Evolutionary conservation across 2,329 filamentous ascomycete genomes (phyloP).

Genomic region (Cercospora sp.): DNA sequence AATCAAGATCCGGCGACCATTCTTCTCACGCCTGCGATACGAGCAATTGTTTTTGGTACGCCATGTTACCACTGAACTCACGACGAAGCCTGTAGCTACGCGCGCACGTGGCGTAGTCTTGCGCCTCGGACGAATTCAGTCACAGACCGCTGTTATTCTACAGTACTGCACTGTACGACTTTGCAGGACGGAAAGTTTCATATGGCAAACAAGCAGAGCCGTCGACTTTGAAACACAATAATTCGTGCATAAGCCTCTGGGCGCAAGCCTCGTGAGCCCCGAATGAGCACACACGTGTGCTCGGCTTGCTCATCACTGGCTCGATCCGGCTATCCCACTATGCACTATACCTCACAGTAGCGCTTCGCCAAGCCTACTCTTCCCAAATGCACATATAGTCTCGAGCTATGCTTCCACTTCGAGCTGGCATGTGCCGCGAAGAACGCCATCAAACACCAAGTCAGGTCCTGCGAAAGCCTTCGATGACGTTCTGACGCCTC

Average conservation of each 20-base stretch:
- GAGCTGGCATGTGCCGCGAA: neutral
- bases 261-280: neutral
- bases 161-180: neutral
- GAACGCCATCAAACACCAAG: neutral
- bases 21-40: neutral
- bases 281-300: neutral
- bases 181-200: neutral
- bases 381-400: neutral
- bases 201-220: neutral
- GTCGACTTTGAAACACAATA: neutral
- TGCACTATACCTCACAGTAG: neutral
- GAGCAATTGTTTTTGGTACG: neutral
- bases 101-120: neutral
- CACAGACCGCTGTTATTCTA: neutral
- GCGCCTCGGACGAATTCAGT: neutral
- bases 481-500: neutral
- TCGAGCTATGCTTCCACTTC: neutral
- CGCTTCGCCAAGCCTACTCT: neutral
- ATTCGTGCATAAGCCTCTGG: neutral
- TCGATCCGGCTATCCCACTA: neutral
- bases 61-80: neutral
- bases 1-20: neutral
- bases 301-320: neutral
- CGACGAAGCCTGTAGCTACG: neutral
- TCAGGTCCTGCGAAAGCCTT: neutral